phyloP scores from a whole-genome alignment of 805 yeast species.

The Metschnikowia cubensis region DNA sequence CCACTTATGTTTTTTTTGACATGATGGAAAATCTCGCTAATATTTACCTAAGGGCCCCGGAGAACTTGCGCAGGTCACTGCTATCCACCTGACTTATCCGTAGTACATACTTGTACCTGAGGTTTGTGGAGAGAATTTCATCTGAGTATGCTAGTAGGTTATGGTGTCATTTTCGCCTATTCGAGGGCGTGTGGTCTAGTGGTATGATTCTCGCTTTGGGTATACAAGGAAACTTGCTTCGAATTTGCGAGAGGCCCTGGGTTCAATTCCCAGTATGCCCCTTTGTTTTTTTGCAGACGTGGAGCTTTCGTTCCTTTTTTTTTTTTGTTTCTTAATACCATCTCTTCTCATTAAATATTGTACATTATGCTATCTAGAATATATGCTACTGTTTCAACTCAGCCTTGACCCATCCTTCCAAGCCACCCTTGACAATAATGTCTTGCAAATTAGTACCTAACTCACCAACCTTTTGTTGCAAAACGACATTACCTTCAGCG shows the following conservation, averaged over 20 bases:
- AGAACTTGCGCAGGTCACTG: too few relatives aligned
- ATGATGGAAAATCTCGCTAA: too few relatives aligned
- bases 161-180: neutral
- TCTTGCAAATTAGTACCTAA: constrained; percentile 94
- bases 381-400: constrained; percentile 37
- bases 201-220: constrained; percentile 25
- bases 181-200: constrained; percentile 22
- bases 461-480: constrained; percentile 90
- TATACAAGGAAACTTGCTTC: constrained; percentile 2
- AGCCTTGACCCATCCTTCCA: constrained; percentile 95
- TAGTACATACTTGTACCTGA: too few relatives aligned
- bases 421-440: constrained; percentile 93
- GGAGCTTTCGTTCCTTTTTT: too few relatives aligned
- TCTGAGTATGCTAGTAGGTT: too few relatives aligned
- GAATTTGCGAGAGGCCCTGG: constrained; percentile 23
- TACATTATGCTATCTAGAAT: neutral
- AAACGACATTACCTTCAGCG: constrained; percentile 52
- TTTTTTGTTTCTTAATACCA: neutral
- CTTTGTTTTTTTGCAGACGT: constrained; percentile 4
- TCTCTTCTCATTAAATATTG: neutral
- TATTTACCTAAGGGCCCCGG: too few relatives aligned
- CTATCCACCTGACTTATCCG: too few relatives aligned
- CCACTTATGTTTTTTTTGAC: too few relatives aligned
- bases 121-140: too few relatives aligned
- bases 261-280: constrained; percentile 24